Percentiles rank a stretch among this genome's conserved stretches.
phyloP scores from a whole-genome alignment of 108 stramenopile species.

The Stephanodiscus minutulus region DNA sequence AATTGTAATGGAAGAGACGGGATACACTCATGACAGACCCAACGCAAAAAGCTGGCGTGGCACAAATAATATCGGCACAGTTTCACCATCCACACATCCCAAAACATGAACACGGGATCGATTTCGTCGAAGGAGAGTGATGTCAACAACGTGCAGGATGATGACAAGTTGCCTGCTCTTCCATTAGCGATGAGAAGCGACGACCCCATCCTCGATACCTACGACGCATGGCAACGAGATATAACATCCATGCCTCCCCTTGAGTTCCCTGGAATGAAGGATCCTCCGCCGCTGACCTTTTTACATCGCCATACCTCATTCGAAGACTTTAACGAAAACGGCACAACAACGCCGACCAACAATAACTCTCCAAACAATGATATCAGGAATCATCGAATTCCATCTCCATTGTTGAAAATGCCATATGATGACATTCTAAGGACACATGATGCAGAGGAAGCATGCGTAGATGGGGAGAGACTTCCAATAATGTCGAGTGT shows the following conservation, averaged over 20 bases:
- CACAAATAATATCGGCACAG: neutral
- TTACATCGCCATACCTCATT: neutral
- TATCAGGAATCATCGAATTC: neutral
- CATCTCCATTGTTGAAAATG: constrained; percentile 1
- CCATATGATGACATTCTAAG: neutral
- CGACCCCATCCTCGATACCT: neutral
- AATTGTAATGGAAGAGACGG: neutral
- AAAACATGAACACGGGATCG: neutral
- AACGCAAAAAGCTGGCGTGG: neutral
- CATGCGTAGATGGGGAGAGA: neutral
- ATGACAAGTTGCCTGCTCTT: neutral
- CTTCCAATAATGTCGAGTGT: neutral
- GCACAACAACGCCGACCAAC: neutral
- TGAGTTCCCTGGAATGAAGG: no score
- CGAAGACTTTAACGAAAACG: neutral
- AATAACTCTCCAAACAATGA: neutral
- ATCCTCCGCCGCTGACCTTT: neutral
- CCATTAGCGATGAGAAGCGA: neutral
- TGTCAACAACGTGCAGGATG: neutral
- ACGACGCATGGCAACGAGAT: neutral
- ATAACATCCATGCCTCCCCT: no score
- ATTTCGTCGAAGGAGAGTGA: neutral
- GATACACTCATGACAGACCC: neutral
- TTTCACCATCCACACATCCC: neutral
- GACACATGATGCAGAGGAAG: neutral